Conservation (phyloP, 2,329 filamentous ascomycete species). For the Apiospora pterosperma region DNA sequence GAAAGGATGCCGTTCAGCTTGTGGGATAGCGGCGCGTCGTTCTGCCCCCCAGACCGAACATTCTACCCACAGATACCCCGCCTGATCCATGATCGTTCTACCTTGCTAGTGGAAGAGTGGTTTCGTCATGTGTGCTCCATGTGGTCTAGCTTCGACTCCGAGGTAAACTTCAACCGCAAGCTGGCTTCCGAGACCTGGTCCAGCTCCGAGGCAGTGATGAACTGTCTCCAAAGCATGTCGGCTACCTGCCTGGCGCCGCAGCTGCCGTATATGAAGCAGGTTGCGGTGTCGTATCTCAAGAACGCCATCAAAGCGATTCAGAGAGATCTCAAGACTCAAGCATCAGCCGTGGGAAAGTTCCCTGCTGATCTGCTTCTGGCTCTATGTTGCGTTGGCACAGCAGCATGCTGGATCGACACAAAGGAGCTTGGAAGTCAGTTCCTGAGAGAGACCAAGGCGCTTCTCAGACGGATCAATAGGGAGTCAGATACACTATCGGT, state of each 20-base stretch:
- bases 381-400: constrained; percentile 37
- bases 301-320: constrained; percentile 31
- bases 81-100: constrained; percentile 23
- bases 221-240: constrained; percentile 38
- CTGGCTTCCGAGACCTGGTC: constrained; percentile 34
- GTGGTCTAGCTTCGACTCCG: constrained; percentile 39
- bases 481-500: constrained; percentile 9
- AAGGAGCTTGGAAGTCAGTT: constrained; percentile 30
- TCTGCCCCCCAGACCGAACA: constrained; percentile 8
- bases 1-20: neutral
- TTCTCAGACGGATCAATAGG: constrained; percentile 8
- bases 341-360: constrained; percentile 16
- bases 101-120: constrained; percentile 34
- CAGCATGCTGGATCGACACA: constrained; percentile 37
- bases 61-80: constrained; percentile 13
- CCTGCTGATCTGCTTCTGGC: constrained; percentile 34
- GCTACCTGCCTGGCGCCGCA: constrained; percentile 32
- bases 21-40: neutral
- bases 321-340: constrained; percentile 26
- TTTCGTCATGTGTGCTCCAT: constrained; percentile 37
- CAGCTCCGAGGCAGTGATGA: constrained; percentile 33
- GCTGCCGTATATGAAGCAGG: constrained; percentile 32
- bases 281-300: constrained; percentile 30
- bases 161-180: constrained; percentile 34
- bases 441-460: constrained; percentile 21